These are phyloP conservation scores for Phaseolus lunatus DNA, from an alignment of 306 rosid genomes.

Conservation along the genomic window DNA sequence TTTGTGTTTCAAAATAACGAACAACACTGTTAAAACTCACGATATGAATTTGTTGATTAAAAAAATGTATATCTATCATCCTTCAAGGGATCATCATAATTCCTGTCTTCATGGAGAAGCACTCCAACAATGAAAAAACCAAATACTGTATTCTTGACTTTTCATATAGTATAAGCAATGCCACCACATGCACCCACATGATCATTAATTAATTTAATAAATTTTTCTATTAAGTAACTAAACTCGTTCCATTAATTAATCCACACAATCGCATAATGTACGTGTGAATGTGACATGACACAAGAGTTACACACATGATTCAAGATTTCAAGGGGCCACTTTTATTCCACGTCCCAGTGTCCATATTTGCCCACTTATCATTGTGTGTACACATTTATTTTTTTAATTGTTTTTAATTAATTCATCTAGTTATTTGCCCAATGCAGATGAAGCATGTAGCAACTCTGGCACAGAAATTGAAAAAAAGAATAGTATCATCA, in stretches of 20 bases:
- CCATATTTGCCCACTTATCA: not conserved
- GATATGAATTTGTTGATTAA: not conserved
- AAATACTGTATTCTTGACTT: not conserved
- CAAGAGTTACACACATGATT: slow-evolving; percentile 1
- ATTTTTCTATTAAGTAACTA: not conserved
- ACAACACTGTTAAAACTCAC: not conserved
- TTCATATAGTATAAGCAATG: not conserved
- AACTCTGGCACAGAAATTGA: slow-evolving; percentile 9
- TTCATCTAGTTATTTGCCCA: not conserved
- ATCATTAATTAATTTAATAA: not conserved
- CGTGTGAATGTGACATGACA: not conserved
- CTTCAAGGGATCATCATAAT: not conserved
- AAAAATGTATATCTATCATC: too few species aligned
- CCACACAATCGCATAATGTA: not conserved
- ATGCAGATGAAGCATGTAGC: slow-evolving; percentile 34
- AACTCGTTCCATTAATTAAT: not conserved
- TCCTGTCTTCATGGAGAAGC: slow-evolving; percentile 16
- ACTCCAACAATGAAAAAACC: not conserved
- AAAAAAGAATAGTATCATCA: not conserved
- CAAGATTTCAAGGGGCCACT: slow-evolving; percentile 24
- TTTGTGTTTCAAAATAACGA: not conserved
- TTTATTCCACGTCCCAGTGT: slow-evolving; percentile 19
- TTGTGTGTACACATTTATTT: not conserved
- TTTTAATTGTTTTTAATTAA: not conserved
- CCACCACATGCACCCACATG: not conserved